Conservation (phyloP, 106 monocot species). For the Acanthochlamys bracteata region DNA sequence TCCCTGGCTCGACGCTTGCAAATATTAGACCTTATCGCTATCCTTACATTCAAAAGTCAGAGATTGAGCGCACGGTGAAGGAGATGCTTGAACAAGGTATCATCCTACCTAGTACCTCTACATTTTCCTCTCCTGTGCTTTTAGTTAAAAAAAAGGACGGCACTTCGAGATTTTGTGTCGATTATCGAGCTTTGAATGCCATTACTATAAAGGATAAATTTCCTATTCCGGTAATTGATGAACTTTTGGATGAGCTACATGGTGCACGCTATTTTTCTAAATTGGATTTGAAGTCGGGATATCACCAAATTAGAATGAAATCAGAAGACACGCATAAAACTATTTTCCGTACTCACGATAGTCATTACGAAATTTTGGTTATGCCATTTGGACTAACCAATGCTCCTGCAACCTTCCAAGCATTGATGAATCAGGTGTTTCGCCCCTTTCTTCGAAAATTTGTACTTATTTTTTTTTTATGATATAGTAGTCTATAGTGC, state of each 20-base stretch:
- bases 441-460: not conserved
- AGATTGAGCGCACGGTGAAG: not conserved
- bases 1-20: not conserved
- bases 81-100: not conserved
- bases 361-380: not conserved
- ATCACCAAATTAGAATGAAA: slow-evolving; percentile 7
- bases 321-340: not conserved
- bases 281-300: slow-evolving; percentile 5
- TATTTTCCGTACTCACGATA: not conserved
- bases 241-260: slow-evolving; percentile 12
- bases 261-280: not conserved
- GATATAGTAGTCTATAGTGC: not conserved
- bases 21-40: slow-evolving; percentile 3
- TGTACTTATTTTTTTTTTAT: slow-evolving; percentile 2
- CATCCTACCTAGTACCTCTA: not conserved
- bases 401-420: not conserved
- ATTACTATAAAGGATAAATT: not conserved
- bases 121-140: slow-evolving; percentile 7
- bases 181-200: not conserved
- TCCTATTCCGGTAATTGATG: slow-evolving; percentile 12
- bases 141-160: slow-evolving; percentile 9
- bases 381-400: slow-evolving; percentile 2
- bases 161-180: not conserved
- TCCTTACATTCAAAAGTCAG: not conserved
- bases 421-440: not conserved